Evolutionary conservation across 2,329 filamentous ascomycete species (phyloP), one percentile per base, ranked within the genome.

Genomic region (Orbilia blumenaviensis): DNA sequence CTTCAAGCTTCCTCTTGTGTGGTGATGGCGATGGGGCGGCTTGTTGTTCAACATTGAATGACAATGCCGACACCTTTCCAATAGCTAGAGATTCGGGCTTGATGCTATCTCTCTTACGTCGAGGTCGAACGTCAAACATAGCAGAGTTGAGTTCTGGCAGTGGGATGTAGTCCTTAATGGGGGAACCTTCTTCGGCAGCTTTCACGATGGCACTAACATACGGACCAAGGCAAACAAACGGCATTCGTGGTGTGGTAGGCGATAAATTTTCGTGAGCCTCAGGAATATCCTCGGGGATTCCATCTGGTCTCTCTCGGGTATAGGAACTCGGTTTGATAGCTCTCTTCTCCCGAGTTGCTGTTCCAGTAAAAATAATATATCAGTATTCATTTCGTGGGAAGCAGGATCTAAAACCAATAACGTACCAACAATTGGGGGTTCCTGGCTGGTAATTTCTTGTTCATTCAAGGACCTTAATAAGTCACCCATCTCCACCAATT

Each of bases 401-500:
- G n/a, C n/a, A n/a, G n/a, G n/a, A n/a, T n/a, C n/a, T n/a, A n/a
- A n/a, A n/a, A n/a, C 12, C 23, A 46, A 78, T 84, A 83, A 82
- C 81, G 44, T 84, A 84, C 74, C 84, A 82, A n/a, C n/a, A n/a
- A n/a, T n/a, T n/a, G n/a, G 80, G 87, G 87, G 78, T 83, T 82
- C 36, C 88, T 88, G 79, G 75, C 63, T 67, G 34, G 1, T 78
- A 10, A 23, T 9, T 1, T 36, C 63, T 32, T 44, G 87, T 42
- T 86, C 80, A 4, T 90, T 90, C 46, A 94, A 85, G 27, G 87
- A 87, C 48, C 87, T 88, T 9, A 95, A 86, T 78, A 94, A 84
- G 2, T 86, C 85, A 29, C 88, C 87, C 83, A 93, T 87, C 84
- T 94, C 91, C 34, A 87, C 84, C 18, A 95, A 85, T 83, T 94